Conservation (phyloP, 2,329 filamentous ascomycete species). For the Penicillium polonicum region DNA sequence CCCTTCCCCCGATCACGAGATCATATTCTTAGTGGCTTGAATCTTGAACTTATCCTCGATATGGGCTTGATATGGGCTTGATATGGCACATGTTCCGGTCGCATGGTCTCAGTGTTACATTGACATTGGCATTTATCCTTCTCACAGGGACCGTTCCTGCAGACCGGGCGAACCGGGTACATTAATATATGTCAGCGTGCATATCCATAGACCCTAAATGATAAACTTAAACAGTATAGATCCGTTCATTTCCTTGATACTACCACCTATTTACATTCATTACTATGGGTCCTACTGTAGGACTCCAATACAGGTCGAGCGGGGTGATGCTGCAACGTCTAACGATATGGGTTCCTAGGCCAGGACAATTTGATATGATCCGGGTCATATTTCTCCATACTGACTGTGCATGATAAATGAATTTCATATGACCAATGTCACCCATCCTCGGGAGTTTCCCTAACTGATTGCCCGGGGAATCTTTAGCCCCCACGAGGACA, state of each 20-base stretch:
- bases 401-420: neutral
- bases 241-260: neutral
- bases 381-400: neutral
- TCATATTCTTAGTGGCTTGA: neutral
- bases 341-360: neutral
- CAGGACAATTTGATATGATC: conserved; percentile 7
- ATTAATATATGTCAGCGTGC: neutral
- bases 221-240: neutral
- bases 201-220: neutral
- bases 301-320: neutral
- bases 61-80: too few species aligned
- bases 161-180: neutral
- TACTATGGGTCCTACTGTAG: neutral
- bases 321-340: neutral
- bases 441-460: neutral
- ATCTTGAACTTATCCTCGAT: neutral
- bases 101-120: conserved; percentile 25
- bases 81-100: conserved; percentile 17
- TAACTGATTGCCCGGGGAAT: conserved; percentile 4
- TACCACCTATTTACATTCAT: neutral
- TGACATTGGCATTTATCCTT: neutral
- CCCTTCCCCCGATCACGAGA: neutral
- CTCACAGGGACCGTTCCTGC: conserved; percentile 18
- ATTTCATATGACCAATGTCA: conserved; percentile 14
- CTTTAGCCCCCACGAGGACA: neutral